Conservation (phyloP, 108 stramenopile species). For the Fistulifera solaris region DNA sequence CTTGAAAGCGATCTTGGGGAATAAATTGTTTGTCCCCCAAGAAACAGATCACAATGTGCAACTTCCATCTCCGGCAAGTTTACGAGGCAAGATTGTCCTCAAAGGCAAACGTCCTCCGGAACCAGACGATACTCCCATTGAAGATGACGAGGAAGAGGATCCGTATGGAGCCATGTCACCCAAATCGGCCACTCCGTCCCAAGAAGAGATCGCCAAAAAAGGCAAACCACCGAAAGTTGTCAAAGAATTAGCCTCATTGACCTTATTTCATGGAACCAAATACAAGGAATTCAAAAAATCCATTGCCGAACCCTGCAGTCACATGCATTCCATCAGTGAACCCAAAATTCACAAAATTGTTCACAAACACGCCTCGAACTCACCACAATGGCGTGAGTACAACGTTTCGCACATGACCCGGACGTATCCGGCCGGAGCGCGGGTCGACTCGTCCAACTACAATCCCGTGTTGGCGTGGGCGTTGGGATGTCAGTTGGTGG, state of each 20-base stretch:
- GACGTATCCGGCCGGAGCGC: constrained; percentile 78
- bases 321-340: constrained; percentile 76
- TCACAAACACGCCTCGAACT: constrained; percentile 21
- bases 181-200: not conserved
- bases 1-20: constrained; percentile 51
- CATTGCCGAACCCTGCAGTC: constrained; percentile 23
- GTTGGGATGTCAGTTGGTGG: constrained; percentile 87
- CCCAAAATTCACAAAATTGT: constrained; percentile 50
- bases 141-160: constrained; percentile 28
- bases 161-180: constrained; percentile 6
- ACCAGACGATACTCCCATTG: constrained; percentile 12
- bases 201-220: not conserved
- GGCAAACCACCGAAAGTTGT: constrained; percentile 25
- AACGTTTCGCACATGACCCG: constrained; percentile 71
- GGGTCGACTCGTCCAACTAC: constrained; percentile 89
- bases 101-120: constrained; percentile 73
- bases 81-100: constrained; percentile 74
- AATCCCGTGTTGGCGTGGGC: constrained; percentile 85
- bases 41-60: not conserved
- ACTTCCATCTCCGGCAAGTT: constrained; percentile 63
- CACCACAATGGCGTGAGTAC: constrained; percentile 52
- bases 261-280: constrained; percentile 55
- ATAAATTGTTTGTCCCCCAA: constrained; percentile 51
- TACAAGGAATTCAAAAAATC: constrained; percentile 41
- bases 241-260: constrained; percentile 43